phyloP scores from a whole-genome alignment of 139 green algal genomes.

The Chlorella sp. region DNA sequence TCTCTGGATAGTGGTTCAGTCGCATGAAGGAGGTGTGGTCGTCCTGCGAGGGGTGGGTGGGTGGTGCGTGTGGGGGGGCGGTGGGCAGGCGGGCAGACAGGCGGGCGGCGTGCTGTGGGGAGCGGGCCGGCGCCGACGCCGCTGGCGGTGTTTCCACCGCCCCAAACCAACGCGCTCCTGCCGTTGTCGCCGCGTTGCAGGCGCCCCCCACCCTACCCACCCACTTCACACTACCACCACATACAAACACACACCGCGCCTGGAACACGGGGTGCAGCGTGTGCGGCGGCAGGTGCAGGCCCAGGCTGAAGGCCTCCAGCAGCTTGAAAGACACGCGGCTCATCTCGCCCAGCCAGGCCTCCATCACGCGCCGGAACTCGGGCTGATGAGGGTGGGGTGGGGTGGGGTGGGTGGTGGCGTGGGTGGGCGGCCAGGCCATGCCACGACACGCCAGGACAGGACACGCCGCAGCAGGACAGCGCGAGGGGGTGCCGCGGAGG shows the following conservation, averaged over 20 bases:
- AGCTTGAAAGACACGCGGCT: neutral
- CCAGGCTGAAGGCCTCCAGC: conserved; percentile 14
- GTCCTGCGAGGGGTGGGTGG: neutral
- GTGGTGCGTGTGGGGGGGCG: too few species aligned
- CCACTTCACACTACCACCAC: neutral
- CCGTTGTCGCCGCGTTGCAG: too few species aligned
- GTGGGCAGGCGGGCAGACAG: too few species aligned
- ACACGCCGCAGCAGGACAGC: neutral
- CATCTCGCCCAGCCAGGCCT: conserved; percentile 9
- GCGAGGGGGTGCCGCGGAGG: too few species aligned
- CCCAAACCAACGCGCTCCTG: too few species aligned
- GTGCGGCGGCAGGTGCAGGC: neutral
- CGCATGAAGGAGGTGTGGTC: conserved; percentile 13
- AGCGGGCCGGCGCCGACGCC: too few species aligned
- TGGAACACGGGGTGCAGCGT: conserved; percentile 1
- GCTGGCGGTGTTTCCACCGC: too few species aligned
- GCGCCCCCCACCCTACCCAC: too few species aligned
- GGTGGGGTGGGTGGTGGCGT: neutral
- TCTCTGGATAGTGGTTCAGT: conserved; percentile 4
- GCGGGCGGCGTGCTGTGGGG: too few species aligned
- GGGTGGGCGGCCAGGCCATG: neutral
- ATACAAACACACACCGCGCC: neutral
- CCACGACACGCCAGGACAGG: neutral
- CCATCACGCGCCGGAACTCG: neutral
- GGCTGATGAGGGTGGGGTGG: neutral